Base-by-base conservation (phyloP, 257 asterid genomes). In the Solanum rostratum region DNA sequence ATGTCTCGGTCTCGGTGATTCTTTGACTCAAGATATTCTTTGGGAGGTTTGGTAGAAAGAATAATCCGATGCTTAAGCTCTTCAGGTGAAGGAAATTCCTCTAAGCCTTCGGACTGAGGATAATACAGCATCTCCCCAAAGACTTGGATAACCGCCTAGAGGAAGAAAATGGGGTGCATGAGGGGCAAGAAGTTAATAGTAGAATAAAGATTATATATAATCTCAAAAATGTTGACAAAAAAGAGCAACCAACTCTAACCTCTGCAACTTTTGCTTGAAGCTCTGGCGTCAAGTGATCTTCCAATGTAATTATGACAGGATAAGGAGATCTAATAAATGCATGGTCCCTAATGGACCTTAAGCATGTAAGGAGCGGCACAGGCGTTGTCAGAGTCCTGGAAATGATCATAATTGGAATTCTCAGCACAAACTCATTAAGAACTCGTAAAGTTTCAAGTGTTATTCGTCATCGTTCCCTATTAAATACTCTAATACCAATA, bases 201-300 rank as follows among this genome's bases (percentile, higher is more conserved):
- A 76, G 45, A 24, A 24, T 50, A 8, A 50, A 76, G 27, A 16
- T 24, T 24, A 76, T 76, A 27, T 16, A 78, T 27, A 78, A 76
- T 49, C 62, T 50, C 45, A 49, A 52, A 76, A 24, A 43, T n/a
- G 33, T 73, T 45, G 80, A 43, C n/a, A 73, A 49, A 74, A 19
- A 78, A 29, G 63, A 62, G 45, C 63, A 78, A 50, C 82, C 54
- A 50, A 78, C 46, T 50, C 87, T 88, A 89, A 96, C 99, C 95
- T 85, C 96, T 7, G 98, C 98, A 55, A 94, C 99, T 91, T 93
- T 96, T 39, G 98, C 97, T 85, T 95, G 99, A 84, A 95, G 99
- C 4, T 90, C 89, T 18, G 96, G 98, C 18, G 98, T 92, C 71
- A 96, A 97, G 78, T 96, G 99, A 86, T 95, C 98, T 88, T 96